Evolutionary conservation across 306 rosid species (phyloP), one percentile per base, ranked within the genome.

Genomic region (Lagenaria siceraria): DNA sequence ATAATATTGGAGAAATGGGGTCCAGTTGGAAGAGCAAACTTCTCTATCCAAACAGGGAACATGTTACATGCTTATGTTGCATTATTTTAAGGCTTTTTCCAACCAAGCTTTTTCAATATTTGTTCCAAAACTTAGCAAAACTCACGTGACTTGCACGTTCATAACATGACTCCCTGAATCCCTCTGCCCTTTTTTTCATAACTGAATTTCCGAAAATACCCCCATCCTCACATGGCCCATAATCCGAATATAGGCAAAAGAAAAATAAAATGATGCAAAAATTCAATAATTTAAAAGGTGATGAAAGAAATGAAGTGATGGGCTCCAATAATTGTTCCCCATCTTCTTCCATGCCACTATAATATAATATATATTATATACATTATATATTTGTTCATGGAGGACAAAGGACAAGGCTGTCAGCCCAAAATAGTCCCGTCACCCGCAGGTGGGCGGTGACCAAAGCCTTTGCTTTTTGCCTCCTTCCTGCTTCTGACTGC

Each of bases 141-240:
- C 29, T 89, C 91, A 81, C 82, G 89, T 89, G 90, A 84, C 66
- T 58, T 62, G 80, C 90, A 85, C 85, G 82, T 80, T 88, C 75
- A 87, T 80, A 84, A 85, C 90, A 87, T 78, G 84, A 75, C 9
- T 68, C 60, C 35, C 29, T 48, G 19, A 42, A 22, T 25, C 25
- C 40, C 24, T 70, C 36, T 22, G 0, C 75, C 5, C 29, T 35
- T 68, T 42, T 42, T 56, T 27, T 36, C 72, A 1, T 4, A 22
- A 22, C 40, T 29, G 21, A 65, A 65, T n/a, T 48, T 9, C 59
- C 76, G 3, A 25, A 71, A 69, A 12, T 22, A 46, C 56, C 75
- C 74, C 10, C 1, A 10, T 36, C 21, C 10, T n/a, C 73, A 69
- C 75, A 69, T 69, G 75, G 75, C 49, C 49, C 49, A 64, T 42